A percentile compares a stretch with the other conserved stretches of the same genome.
Evolutionary conservation across 495 filamentous ascomycete genomes (phyloP).

Genomic region (Filosporella fistucella): DNA sequence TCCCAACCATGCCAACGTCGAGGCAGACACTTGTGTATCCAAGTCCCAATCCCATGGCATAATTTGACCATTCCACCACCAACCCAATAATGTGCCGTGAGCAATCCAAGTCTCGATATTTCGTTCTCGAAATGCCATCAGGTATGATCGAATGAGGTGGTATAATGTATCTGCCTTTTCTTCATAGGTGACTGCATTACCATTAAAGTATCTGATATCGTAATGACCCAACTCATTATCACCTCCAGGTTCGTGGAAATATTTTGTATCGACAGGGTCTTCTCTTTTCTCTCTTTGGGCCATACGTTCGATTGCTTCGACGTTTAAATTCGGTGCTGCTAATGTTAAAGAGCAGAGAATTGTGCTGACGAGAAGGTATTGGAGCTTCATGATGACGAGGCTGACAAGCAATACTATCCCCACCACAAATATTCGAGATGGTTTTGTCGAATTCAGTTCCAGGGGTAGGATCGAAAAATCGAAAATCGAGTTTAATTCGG

Average conservation of each 20-base stretch:
- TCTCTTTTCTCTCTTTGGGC: neutral
- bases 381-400: constrained; percentile 6
- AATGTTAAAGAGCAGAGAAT: constrained; percentile 8
- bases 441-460: neutral
- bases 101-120: constrained; percentile 81
- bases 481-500: neutral
- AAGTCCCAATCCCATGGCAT: constrained; percentile 88
- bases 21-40: constrained; percentile 71
- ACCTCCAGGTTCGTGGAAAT: constrained; percentile 49
- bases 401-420: neutral
- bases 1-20: constrained; percentile 58
- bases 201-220: constrained; percentile 63
- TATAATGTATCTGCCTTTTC: constrained; percentile 58
- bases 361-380: neutral
- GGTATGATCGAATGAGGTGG: constrained; percentile 69
- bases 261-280: constrained; percentile 16
- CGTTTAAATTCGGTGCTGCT: neutral
- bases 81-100: constrained; percentile 81
- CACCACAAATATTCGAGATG: neutral
- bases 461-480: neutral
- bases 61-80: constrained; percentile 87
- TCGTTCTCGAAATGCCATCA: constrained; percentile 57
- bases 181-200: constrained; percentile 51
- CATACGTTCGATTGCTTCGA: neutral
- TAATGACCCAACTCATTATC: constrained; percentile 61